A percentile compares a stretch with the other conserved stretches of the same genome.
Conservation (phyloP, 495 filamentous ascomycete species). For the Cercophora newfieldiana region DNA sequence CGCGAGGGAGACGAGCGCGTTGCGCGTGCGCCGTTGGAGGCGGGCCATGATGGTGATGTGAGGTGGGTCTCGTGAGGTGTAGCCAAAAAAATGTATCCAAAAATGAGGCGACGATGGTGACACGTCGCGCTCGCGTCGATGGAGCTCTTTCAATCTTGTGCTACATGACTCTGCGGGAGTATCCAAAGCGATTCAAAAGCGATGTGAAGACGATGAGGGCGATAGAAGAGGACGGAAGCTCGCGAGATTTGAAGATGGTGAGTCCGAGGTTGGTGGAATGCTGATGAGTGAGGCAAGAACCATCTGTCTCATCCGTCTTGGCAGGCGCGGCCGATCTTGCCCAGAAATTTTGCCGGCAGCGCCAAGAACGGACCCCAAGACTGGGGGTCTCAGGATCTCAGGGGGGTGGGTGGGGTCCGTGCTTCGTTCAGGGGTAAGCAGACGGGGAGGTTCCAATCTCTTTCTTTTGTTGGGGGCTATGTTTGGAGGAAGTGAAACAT, state of each 20-base stretch:
- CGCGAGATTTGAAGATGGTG: too few species aligned
- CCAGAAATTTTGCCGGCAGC: background rate
- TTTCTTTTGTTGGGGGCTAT: too few species aligned
- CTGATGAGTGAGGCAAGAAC: too few species aligned
- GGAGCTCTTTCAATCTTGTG: background rate
- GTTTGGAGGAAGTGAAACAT: too few species aligned
- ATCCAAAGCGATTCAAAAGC: background rate
- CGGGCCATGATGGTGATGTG: background rate
- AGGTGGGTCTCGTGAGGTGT: too few species aligned
- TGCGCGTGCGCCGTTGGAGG: conserved; percentile 3
- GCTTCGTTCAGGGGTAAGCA: background rate
- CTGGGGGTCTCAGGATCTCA: background rate
- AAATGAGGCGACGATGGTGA: too few species aligned
- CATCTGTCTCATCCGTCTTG: too few species aligned
- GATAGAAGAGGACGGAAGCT: background rate
- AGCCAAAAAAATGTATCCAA: background rate
- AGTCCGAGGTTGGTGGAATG: too few species aligned
- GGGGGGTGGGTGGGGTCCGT: too few species aligned
- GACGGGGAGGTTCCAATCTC: too few species aligned
- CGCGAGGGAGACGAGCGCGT: background rate
- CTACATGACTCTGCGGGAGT: background rate
- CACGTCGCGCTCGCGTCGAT: background rate
- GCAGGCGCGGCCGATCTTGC: background rate
- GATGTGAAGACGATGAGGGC: background rate
- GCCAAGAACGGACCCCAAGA: background rate